Conservation (phyloP, 352 stramenopile genomes). For the Phytophthora ohioensis region DNA sequence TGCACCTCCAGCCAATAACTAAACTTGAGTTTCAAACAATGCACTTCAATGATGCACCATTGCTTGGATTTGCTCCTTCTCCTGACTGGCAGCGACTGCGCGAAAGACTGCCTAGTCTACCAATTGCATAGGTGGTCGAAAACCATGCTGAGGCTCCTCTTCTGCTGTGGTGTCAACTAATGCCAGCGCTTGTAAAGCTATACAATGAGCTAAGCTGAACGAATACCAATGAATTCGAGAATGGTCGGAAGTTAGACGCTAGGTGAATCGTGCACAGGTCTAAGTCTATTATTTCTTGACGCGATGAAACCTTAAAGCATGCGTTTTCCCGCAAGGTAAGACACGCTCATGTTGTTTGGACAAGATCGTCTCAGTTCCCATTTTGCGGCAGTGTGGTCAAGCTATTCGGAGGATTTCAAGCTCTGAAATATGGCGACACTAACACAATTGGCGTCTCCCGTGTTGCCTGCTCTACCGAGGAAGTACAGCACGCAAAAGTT, state of each 20-base stretch:
- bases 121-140: neutral
- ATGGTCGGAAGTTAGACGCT: too few relatives aligned
- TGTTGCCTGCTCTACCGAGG: neutral
- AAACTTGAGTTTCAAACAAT: too few relatives aligned
- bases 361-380: neutral
- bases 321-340: neutral
- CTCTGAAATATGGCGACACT: neutral
- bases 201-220: neutral
- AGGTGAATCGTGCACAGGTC: too few relatives aligned
- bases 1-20: too few relatives aligned
- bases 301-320: too few relatives aligned
- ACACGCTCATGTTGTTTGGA: too few relatives aligned
- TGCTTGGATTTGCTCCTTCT: too few relatives aligned
- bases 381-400: conserved; percentile 5
- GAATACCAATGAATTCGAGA: too few relatives aligned
- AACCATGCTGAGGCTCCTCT: neutral
- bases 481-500: neutral
- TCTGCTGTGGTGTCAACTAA: too few relatives aligned
- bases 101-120: too few relatives aligned
- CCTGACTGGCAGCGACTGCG: too few relatives aligned
- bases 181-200: neutral
- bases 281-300: neutral
- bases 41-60: too few relatives aligned
- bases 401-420: neutral
- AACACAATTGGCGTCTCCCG: neutral